Conservation (phyloP, 257 asterid genomes). For the Petunia secreta region DNA sequence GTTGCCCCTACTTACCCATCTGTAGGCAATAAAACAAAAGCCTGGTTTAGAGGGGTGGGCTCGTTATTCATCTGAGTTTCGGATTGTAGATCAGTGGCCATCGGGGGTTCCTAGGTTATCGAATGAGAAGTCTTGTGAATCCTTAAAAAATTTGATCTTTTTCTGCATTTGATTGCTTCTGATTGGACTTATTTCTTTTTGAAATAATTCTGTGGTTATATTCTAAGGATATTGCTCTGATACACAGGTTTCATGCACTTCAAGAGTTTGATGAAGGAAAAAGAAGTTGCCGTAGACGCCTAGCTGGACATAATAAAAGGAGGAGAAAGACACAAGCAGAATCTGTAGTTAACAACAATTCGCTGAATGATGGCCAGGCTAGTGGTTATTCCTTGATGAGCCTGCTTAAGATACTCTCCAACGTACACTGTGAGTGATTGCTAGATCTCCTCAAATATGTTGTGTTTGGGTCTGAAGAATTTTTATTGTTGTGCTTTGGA, state of each 20-base stretch:
- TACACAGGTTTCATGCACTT: conserved; percentile 74
- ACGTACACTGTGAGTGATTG: conserved; percentile 66
- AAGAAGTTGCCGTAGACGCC: conserved; percentile 77
- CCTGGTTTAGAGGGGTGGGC: too few relatives aligned
- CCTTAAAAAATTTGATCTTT: neutral
- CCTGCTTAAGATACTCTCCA: conserved; percentile 73
- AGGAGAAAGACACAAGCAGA: conserved; percentile 76
- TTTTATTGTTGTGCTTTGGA: neutral
- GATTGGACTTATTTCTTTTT: neutral
- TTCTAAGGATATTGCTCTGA: neutral
- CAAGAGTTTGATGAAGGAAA: conserved; percentile 89
- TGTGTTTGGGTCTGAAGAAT: neutral
- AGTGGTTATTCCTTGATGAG: conserved; percentile 68
- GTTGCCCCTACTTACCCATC: too few relatives aligned
- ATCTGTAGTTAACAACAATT: conserved; percentile 38
- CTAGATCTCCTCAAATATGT: conserved; percentile 21
- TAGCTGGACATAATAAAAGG: conserved; percentile 85
- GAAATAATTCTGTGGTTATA: neutral
- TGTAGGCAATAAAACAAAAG: too few relatives aligned
- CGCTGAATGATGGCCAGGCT: conserved; percentile 57
- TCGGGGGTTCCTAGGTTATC: too few relatives aligned
- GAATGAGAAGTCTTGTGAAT: neutral
- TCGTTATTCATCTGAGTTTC: too few relatives aligned
- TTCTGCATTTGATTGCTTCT: neutral
- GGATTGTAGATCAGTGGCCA: too few relatives aligned